Evolutionary conservation across 2,329 filamentous ascomycete species (phyloP), one percentile per base, ranked within the genome.

Genomic region (Volutella citrinella): DNA sequence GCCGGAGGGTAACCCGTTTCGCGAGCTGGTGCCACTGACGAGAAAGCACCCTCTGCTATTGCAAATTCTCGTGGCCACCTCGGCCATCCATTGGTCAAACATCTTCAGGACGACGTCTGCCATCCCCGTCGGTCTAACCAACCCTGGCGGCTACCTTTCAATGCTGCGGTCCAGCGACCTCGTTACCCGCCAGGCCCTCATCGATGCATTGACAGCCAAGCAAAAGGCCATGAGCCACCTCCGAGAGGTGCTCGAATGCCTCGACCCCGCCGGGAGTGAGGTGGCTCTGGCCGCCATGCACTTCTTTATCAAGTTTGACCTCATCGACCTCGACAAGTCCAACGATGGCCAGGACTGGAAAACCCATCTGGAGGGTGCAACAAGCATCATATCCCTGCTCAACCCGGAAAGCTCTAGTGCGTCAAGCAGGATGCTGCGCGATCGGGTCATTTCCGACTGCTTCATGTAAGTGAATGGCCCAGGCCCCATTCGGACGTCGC

Each of bases 261-360:
- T 60, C 23, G 57, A 65, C 32, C 53, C 60, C 7, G 61, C 56
- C 2, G 65, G 65, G n/a, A 66, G 61, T 27, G 68, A 72, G 42
- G 65, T 70, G 19, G 54, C 69, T 18, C 54, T 73, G 12, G 69
- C 69, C 8, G 68, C 70, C 3, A 64, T 71, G 37, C 61, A 72
- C 30, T 72, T 73, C 49, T 72, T 73, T 36, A 60, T 74, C 52
- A 70, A 71, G 39, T 70, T 74, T 39, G 60, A 72, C 31, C 55
- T 74, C n/a, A 68, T 74, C 27, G 69, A 74, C 40, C 51, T 70
- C 10, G 66, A 69, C 10, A 63, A 60, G 38, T 59, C 59, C 8
- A 12, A 12, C 15, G 61, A 57, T 14, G 57, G 60, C 6, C 61
- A 57, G 34, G 59, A 60, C 36, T 73, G 70, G 70, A 63, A 63